Conservation (phyloP, 441 rosid genomes). For the Daphne laureola region DNA sequence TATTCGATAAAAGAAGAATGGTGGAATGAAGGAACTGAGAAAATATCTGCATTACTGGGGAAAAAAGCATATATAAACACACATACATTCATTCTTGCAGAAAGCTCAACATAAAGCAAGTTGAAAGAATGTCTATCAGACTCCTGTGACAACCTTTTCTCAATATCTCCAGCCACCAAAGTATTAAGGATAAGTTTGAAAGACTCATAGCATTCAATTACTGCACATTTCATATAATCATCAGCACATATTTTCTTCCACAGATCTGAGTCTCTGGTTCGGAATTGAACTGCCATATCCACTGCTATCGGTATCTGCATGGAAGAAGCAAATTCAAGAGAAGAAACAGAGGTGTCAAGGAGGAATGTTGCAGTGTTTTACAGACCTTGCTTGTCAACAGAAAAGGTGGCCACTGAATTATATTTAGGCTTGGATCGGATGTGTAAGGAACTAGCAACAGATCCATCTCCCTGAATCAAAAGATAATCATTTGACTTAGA, state of each 20-base stretch:
- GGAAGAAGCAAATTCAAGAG: conserved; percentile 14
- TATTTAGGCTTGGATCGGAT: conserved; percentile 86
- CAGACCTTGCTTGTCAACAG: conserved; percentile 97
- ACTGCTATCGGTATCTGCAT: conserved; percentile 88
- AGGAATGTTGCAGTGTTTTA: conserved; percentile 12
- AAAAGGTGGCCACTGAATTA: conserved; percentile 99
- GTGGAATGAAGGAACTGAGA: too few species aligned
- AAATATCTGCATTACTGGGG: too few species aligned
- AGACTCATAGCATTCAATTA: conserved; percentile 96
- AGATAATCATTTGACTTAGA: conserved; percentile 23
- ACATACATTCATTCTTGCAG: not conserved
- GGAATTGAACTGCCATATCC: conserved; percentile 95
- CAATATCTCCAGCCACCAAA: conserved; percentile 88
- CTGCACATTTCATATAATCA: conserved; percentile 98
- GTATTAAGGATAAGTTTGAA: conserved; percentile 73
- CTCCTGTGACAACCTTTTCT: conserved; percentile 62
- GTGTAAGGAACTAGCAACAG: conserved; percentile 91
- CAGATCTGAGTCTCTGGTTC: conserved; percentile 79
- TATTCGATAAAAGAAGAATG: too few species aligned
- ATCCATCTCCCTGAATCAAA: conserved; percentile 90
- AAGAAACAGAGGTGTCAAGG: conserved; percentile 9
- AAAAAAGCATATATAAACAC: not conserved
- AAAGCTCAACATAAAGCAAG: conserved; percentile 1
- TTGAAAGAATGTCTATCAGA: conserved; percentile 2
- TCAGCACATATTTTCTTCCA: conserved; percentile 98